These are phyloP conservation scores for Mentha longifolia DNA, from an alignment of 257 asterid species.

Conservation along the genomic window DNA sequence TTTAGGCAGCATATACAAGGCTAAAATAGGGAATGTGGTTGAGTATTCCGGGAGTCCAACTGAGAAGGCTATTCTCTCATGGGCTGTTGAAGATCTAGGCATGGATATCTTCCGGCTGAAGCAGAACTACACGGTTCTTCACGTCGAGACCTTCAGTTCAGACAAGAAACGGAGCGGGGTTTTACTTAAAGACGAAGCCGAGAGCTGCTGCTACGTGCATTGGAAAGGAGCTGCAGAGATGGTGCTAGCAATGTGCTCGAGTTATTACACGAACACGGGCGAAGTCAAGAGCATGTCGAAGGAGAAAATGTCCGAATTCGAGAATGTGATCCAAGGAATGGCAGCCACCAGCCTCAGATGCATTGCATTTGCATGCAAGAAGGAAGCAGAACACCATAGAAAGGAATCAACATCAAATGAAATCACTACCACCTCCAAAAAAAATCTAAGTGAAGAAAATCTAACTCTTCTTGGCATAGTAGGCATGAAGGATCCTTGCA, in stretches of 20 bases:
- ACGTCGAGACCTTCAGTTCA: conserved; percentile 48
- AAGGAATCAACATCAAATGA: conserved; percentile 20
- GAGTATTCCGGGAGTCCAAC: conserved; percentile 54
- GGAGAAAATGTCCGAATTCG: conserved; percentile 41
- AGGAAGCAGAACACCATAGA: conserved; percentile 15
- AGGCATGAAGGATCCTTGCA: conserved; percentile 63
- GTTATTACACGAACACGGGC: conserved; percentile 42
- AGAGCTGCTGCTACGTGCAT: conserved; percentile 40
- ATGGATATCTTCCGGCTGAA: conserved; percentile 45
- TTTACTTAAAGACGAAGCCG: conserved; percentile 33
- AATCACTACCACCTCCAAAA: neutral
- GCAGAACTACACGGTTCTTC: conserved; percentile 38
- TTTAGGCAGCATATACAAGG: conserved; percentile 39
- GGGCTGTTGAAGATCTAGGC: conserved; percentile 51
- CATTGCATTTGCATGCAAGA: conserved; percentile 62
- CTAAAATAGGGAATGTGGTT: conserved; percentile 33
- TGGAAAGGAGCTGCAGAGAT: conserved; percentile 68
- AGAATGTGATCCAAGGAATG: conserved; percentile 51
- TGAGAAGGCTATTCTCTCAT: conserved; percentile 54
- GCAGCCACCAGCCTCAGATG: conserved; percentile 55
- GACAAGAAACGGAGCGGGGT: conserved; percentile 50
- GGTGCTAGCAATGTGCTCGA: conserved; percentile 56
- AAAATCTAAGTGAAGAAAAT: conserved; percentile 37
- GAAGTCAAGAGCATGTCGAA: conserved; percentile 33
- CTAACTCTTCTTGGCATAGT: conserved; percentile 56